These are phyloP conservation scores for Fusarium napiforme DNA, from an alignment of 2,329 filamentous ascomycete species.

Conservation along the genomic window DNA sequence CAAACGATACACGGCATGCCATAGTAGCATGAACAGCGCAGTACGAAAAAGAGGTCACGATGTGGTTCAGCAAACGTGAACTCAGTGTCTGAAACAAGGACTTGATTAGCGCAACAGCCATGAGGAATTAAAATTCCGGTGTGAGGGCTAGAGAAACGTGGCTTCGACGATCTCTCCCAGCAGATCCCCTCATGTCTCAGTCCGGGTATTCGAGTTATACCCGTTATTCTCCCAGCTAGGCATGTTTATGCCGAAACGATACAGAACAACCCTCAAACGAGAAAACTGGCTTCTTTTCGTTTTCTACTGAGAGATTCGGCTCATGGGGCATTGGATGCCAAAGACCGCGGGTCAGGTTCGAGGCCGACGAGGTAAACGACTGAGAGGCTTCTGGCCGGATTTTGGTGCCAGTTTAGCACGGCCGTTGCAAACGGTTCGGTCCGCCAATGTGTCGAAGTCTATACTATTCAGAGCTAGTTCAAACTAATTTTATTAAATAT, in stretches of 20 bases:
- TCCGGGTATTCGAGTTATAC: not conserved
- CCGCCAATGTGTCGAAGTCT: too few relatives aligned
- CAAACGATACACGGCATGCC: not conserved
- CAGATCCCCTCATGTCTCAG: not conserved
- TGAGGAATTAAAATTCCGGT: not conserved
- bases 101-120: not conserved
- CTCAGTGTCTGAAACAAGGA: not conserved
- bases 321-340: rapidly evolving
- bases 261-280: not conserved
- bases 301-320: too few relatives aligned
- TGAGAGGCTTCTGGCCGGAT: not conserved
- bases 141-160: not conserved
- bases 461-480: not conserved
- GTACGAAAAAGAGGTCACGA: not conserved
- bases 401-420: not conserved
- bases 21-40: not conserved
- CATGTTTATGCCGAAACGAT: not conserved
- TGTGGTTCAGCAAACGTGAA: not conserved
- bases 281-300: not conserved
- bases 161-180: not conserved
- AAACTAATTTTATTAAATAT: not conserved
- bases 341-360: not conserved
- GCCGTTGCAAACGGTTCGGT: not conserved
- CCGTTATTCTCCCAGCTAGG: not conserved
- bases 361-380: not conserved